Evolutionary conservation across 768 basidiomycete species (phyloP).

Genomic region (Boletus tomentosulus): DNA sequence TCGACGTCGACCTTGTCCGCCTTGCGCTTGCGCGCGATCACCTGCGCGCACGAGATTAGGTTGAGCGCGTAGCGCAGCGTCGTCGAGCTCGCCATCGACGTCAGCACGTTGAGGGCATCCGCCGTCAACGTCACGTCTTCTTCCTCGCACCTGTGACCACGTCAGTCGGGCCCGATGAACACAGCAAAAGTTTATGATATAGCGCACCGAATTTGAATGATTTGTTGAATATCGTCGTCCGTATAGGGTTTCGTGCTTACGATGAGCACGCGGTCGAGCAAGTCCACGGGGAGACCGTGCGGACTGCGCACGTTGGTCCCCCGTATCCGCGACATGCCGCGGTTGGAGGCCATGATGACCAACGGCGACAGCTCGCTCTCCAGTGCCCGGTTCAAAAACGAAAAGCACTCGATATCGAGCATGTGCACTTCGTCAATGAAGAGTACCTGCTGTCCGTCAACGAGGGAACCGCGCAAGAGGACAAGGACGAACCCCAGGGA

Average conservation of each 20-base stretch:
- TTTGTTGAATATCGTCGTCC: slow-evolving; percentile 82
- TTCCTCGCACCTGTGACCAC: slow-evolving; percentile 68
- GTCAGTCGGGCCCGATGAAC: neutral
- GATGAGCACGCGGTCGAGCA: slow-evolving; percentile 93
- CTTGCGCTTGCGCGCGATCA: slow-evolving; percentile 82
- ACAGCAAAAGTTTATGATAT: no score
- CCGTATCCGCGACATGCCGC: slow-evolving; percentile 91
- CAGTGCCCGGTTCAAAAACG: slow-evolving; percentile 93
- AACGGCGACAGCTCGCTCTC: slow-evolving; percentile 91
- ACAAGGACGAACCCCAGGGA: slow-evolving; percentile 73
- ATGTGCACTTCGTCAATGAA: slow-evolving; percentile 99
- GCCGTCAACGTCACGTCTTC: slow-evolving; percentile 84
- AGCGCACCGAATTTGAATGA: slow-evolving; percentile 81
- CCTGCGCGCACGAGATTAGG: slow-evolving; percentile 87
- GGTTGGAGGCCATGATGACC: slow-evolving; percentile 98
- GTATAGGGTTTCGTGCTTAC: slow-evolving; percentile 88
- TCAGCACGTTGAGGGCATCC: slow-evolving; percentile 74
- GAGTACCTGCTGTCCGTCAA: slow-evolving; percentile 57
- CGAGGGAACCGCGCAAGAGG: neutral
- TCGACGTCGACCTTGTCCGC: slow-evolving; percentile 76
- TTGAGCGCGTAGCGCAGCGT: slow-evolving; percentile 93
- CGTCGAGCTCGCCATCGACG: slow-evolving; percentile 84
- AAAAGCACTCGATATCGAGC: slow-evolving; percentile 99
- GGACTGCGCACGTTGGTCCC: slow-evolving; percentile 94
- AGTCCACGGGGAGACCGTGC: slow-evolving; percentile 91